Percentiles rank a stretch among this genome's conserved stretches.
phyloP scores from a whole-genome alignment of 371 early-diverging fungal genomes.

The Lichtheimia ramosa region DNA sequence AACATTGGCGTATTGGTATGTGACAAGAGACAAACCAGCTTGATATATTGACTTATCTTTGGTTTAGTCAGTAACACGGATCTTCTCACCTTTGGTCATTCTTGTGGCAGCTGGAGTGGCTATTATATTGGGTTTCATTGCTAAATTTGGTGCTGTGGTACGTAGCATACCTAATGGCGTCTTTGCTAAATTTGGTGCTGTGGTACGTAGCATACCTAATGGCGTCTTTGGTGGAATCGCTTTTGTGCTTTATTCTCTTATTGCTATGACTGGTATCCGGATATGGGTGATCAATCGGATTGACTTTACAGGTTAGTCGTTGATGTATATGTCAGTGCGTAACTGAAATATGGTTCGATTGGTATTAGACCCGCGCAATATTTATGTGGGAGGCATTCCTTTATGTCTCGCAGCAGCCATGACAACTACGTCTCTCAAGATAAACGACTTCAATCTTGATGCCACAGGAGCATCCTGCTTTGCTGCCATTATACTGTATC shows the following conservation, averaged over 20 bases:
- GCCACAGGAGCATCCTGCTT: constrained; percentile 26
- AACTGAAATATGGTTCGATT: no score
- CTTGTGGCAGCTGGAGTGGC: constrained; percentile 55
- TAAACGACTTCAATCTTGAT: constrained; percentile 47
- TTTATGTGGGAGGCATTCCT: constrained; percentile 54
- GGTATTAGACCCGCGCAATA: constrained; percentile 40
- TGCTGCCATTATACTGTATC: constrained; percentile 18
- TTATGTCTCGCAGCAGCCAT: constrained; percentile 47
- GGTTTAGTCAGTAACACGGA: constrained; percentile 43
- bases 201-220: constrained; percentile 55
- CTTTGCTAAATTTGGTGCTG: constrained; percentile 60
- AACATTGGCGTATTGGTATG: constrained; percentile 55
- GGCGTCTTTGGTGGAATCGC: constrained; percentile 62
- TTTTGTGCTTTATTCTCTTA: constrained; percentile 55
- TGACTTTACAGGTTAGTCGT: constrained; percentile 37
- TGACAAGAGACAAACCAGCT: not conserved
- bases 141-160: constrained; percentile 61
- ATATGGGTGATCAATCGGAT: constrained; percentile 60
- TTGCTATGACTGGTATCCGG: constrained; percentile 60
- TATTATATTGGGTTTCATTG: constrained; percentile 56
- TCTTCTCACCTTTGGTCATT: constrained; percentile 58
- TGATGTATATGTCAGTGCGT: no score
- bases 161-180: constrained; percentile 59
- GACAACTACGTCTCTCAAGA: constrained; percentile 35
- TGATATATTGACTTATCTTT: not conserved